Evolutionary conservation across 345 rosid genomes (phyloP), one percentile per base, ranked within the genome.

Genomic region (Carallia pectinifolia): DNA sequence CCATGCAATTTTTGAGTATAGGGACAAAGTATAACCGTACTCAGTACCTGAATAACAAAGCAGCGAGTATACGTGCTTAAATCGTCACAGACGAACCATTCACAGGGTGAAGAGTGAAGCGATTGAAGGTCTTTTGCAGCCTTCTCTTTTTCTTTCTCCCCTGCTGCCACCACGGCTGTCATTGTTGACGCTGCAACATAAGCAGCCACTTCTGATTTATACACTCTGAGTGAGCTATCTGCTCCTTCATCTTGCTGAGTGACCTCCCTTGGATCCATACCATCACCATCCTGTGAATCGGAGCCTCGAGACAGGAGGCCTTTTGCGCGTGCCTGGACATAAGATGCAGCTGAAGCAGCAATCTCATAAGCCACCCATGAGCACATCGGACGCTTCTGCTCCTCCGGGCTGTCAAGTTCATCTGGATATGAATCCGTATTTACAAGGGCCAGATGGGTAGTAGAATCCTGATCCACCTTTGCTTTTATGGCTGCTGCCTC

Each of bases 281-380:
- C 50, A 1, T 61, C 53, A 12, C 67, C 38, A 13, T 74, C 74
- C 59, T 15, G 70, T 7, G 66, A 55, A 56, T 71, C 70, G 9
- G 81, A 74, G 65, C 81, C 72, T 58, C 71, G 62, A 48, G 85
- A 74, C 15, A 71, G 47, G 76, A 79, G 72, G 64, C 63, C 84
- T 79, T 85, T 84, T 50, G 85, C 81, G 33, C 5, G 83, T 67
- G 84, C 83, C 65, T 87, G 97, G 69, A 88, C 87, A 64, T 85
- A 91, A 30, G 86, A 81, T 10, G 98, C 98, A 38, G 96, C 97
- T 7, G 98, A 91, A 79, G 95, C 98, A 67, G 98, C 98, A 61
- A 94, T 94, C 47, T 83, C 89, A 71, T 87, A 87, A 65, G 92
- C 96, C 61, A 86, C 82, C 39, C 81, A 76, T 36, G 92, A 77